These are phyloP conservation scores for Gossypium schwendimanii DNA, from an alignment of 441 rosid species.

Conservation along the genomic window DNA sequence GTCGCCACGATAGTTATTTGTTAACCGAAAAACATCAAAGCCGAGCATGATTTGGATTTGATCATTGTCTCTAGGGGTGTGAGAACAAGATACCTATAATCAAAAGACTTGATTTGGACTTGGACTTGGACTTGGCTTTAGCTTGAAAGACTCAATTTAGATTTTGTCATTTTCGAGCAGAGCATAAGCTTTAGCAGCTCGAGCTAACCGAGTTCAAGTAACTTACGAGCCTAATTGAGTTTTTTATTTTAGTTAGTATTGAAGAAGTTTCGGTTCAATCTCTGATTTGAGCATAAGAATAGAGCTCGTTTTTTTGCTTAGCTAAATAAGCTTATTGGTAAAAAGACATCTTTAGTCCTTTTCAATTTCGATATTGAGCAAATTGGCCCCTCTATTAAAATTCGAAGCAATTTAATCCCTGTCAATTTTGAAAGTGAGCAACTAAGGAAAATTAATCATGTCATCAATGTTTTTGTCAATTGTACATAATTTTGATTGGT, in stretches of 20 bases:
- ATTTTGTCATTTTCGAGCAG: not conserved
- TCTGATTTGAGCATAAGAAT: not conserved
- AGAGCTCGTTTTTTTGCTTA: not conserved
- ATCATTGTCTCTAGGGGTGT: not conserved
- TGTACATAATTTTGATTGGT: too few species aligned
- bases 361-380: too few species aligned
- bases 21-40: not conserved
- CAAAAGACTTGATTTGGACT: not conserved
- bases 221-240: not conserved
- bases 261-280: not conserved
- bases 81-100: not conserved
- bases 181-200: not conserved
- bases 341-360: too few species aligned
- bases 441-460: too few species aligned
- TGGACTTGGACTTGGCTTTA: not conserved
- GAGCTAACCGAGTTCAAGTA: not conserved
- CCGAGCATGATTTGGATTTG: not conserved
- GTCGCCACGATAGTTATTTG: not conserved
- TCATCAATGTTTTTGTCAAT: too few species aligned
- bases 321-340: not conserved
- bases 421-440: too few species aligned
- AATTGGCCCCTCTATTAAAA: too few species aligned
- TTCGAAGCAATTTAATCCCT: too few species aligned
- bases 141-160: not conserved
- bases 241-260: not conserved